Evolutionary conservation across 352 stramenopile genomes (phyloP), one percentile per base, ranked within the genome.

Genomic region (Blastocystis sp.): DNA sequence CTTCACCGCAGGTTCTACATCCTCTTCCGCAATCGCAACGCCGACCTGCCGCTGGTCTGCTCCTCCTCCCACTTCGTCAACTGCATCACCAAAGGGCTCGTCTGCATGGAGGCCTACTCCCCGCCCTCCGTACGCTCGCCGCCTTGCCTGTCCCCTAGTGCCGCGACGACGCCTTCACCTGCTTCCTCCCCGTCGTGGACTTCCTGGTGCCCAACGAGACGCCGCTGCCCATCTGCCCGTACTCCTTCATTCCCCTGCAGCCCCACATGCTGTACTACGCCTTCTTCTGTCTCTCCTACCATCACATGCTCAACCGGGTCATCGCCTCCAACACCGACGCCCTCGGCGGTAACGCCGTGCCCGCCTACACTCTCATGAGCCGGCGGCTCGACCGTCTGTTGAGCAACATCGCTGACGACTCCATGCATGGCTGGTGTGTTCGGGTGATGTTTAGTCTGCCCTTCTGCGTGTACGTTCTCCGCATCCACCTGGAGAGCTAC

Each of bases 161-260:
- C 19, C 10, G 45, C 61, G 34, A 42, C 61, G 14, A 68, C n/a
- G 34, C 61, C 0, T 42, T 42, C 61, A 34, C 24, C 10, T 34
- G 61, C 61, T 24, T 68, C n/a, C 61, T 68, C 10, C n/a, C 11
- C 61, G 10, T 42, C 10, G 10, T 24, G 11, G 24, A 68, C 34
- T 10, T 11, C 61, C 24, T 68, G 61, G 21, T 68, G n/a, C 10
- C 11, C 10, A 42, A 34, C 61, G 34, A 42, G 24, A 34, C 61
- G 61, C 61, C 11, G 61, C 61, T 68, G n/a, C 10, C n/a, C 10
- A 34, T 68, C 61, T 68, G 61, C 21, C n/a, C 10, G n/a, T 42
- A 68, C 61, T 68, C 61, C 61, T 68, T 68, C 61, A 42, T 24
- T 9, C 61, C 34, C 11, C 61, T 42, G 61, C 10, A 68, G 61